Conservation (phyloP, 768 basidiomycete species). For the Kwoniella botswanensis region DNA sequence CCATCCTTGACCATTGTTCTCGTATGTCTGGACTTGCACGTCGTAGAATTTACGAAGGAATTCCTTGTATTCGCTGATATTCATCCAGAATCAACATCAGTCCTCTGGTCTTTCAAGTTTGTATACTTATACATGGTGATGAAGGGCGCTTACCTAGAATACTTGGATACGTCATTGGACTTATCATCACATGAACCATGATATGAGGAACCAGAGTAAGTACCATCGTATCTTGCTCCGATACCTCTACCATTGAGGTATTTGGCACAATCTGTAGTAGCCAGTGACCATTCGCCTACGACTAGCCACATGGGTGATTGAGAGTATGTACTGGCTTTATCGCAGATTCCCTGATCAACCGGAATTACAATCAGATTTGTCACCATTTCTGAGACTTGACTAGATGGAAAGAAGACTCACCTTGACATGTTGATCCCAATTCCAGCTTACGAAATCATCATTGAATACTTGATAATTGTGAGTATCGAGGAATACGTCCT, state of each 20-base stretch:
- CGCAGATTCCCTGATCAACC: constrained; percentile 32
- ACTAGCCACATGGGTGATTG: constrained; percentile 54
- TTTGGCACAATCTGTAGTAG: constrained; percentile 57
- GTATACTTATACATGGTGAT: too few species aligned
- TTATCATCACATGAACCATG: constrained; percentile 53
- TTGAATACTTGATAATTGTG: constrained; percentile 57
- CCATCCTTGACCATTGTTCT: constrained; percentile 54
- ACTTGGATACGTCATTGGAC: constrained; percentile 72
- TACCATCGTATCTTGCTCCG: constrained; percentile 58
- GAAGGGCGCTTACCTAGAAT: constrained; percentile 62
- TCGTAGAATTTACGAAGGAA: constrained; percentile 84
- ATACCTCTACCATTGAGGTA: constrained; percentile 55
- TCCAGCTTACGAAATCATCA: constrained; percentile 39
- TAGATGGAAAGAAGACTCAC: constrained; percentile 26
- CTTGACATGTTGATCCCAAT: constrained; percentile 44
- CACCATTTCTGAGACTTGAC: background rate
- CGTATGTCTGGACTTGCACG: constrained; percentile 65
- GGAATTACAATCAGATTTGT: background rate
- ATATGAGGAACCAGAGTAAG: constrained; percentile 46
- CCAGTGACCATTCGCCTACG: constrained; percentile 57
- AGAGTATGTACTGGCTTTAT: constrained; percentile 29
- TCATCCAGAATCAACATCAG: too few species aligned
- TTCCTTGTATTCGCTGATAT: constrained; percentile 68
- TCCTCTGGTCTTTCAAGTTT: too few species aligned
- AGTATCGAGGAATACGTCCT: constrained; percentile 55